phyloP scores from a whole-genome alignment of 495 filamentous ascomycete species.

The Aspergillus ellipticus region DNA sequence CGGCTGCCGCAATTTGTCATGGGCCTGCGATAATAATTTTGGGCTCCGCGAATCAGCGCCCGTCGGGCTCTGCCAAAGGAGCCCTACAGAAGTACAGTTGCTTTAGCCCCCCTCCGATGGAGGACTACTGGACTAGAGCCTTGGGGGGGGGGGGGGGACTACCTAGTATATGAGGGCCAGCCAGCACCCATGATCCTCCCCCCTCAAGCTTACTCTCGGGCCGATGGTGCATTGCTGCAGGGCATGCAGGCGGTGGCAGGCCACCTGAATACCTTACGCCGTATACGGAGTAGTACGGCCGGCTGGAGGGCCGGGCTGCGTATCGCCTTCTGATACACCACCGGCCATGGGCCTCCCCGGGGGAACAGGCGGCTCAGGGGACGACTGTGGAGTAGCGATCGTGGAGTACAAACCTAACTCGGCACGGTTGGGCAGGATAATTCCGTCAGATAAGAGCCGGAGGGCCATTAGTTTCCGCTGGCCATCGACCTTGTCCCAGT shows the following conservation, averaged over 20 bases:
- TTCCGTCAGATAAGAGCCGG: neutral
- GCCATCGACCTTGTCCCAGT: neutral
- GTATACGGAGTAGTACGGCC: neutral
- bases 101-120: constrained; percentile 4
- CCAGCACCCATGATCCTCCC: constrained; percentile 6
- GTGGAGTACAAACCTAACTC: neutral
- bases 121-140: no score
- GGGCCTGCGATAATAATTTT: neutral
- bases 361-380: neutral
- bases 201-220: constrained; percentile 17
- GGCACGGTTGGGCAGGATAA: no score
- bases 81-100: constrained; percentile 4
- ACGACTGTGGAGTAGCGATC: neutral
- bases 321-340: neutral
- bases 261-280: neutral
- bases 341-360: no score
- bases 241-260: constrained; percentile 8
- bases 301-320: neutral
- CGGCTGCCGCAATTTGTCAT: neutral
- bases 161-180: constrained; percentile 6
- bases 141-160: no score
- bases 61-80: constrained; percentile 5
- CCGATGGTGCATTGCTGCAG: constrained; percentile 19
- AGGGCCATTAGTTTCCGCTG: neutral
- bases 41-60: constrained; percentile 6